Conservation (phyloP, 2,329 filamentous ascomycete genomes). For the Ophiostoma sp. region DNA sequence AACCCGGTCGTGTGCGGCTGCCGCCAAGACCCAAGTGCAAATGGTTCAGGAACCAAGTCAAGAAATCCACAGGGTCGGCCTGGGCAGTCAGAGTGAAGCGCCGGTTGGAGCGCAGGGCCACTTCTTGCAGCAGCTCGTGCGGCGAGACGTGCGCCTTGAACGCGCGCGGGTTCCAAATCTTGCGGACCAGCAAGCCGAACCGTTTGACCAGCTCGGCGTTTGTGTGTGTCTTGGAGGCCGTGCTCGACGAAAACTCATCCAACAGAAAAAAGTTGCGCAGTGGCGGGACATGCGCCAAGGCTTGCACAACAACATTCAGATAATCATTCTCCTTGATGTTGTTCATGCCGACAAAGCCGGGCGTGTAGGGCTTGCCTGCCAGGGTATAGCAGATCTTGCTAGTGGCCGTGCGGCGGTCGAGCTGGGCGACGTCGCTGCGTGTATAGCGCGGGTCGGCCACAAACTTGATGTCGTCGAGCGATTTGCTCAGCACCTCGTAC, state of each 20-base stretch:
- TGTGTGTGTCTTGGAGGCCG: constrained; percentile 35
- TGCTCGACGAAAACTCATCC: constrained; percentile 64
- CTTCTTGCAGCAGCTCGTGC: constrained; percentile 93
- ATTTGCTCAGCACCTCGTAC: constrained; percentile 93
- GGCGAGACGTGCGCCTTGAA: constrained; percentile 97
- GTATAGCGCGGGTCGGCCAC: constrained; percentile 89
- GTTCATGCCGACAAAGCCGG: constrained; percentile 97
- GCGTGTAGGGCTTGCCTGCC: constrained; percentile 79
- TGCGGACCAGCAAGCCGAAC: constrained; percentile 85
- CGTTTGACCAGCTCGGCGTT: constrained; percentile 82
- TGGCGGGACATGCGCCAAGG: constrained; percentile 84
- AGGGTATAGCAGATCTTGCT: constrained; percentile 70
- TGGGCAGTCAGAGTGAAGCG: constrained; percentile 88
- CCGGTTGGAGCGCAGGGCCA: constrained; percentile 85
- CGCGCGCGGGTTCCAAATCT: constrained; percentile 95
- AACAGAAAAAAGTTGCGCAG: constrained; percentile 90
- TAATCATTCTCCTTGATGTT: constrained; percentile 99
- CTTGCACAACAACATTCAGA: constrained; percentile 91
- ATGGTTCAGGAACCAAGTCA: constrained; percentile 97
- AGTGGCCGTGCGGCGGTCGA: constrained; percentile 58
- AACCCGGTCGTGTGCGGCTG: constrained; percentile 79
- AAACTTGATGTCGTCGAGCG: constrained; percentile 96
- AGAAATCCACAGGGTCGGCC: constrained; percentile 93
- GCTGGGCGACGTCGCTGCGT: constrained; percentile 72
- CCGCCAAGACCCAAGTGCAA: constrained; percentile 89